These are phyloP conservation scores for Ceratobasidium sp. DNA, from an alignment of 1,284 basidiomycete species.

Conservation along the genomic window DNA sequence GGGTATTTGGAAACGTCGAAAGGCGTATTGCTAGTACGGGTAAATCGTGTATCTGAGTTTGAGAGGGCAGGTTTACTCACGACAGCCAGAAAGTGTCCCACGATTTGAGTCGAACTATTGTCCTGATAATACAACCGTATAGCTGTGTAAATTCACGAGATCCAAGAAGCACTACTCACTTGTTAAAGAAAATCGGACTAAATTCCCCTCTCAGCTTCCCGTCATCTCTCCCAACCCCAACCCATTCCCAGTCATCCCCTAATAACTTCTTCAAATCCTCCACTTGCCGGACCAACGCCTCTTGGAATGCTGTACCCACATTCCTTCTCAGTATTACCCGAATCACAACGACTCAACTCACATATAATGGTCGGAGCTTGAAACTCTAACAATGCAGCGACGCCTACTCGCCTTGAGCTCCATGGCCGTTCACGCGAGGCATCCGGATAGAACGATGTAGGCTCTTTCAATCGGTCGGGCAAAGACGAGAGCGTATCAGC, in stretches of 20 bases:
- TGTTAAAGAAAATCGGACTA: conserved; percentile 74
- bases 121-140: conserved; percentile 16
- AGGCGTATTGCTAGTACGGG: conserved; percentile 57
- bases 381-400: conserved; percentile 63
- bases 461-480: conserved; percentile 61
- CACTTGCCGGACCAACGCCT: conserved; percentile 71
- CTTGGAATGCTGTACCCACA: conserved; percentile 67
- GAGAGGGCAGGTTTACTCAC: conserved; percentile 55
- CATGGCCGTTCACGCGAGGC: conserved; percentile 64
- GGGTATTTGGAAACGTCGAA: conserved; percentile 67
- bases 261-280: conserved; percentile 70
- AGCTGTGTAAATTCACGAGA: neutral
- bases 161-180: conserved; percentile 56
- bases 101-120: conserved; percentile 58
- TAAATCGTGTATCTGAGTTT: neutral
- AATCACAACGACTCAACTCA: conserved; percentile 47
- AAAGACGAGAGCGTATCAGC: conserved; percentile 62
- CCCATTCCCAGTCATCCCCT: conserved; percentile 68
- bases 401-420: conserved; percentile 65
- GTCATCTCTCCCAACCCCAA: conserved; percentile 75
- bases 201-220: conserved; percentile 71
- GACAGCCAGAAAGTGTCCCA: conserved; percentile 71
- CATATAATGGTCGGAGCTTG: conserved; percentile 62
- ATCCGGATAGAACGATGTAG: conserved; percentile 55
- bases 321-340: conserved; percentile 49